Evolutionary conservation across 2,329 filamentous ascomycete species (phyloP), one percentile per base, ranked within the genome.

Genomic region (Pezicula radicicola): DNA sequence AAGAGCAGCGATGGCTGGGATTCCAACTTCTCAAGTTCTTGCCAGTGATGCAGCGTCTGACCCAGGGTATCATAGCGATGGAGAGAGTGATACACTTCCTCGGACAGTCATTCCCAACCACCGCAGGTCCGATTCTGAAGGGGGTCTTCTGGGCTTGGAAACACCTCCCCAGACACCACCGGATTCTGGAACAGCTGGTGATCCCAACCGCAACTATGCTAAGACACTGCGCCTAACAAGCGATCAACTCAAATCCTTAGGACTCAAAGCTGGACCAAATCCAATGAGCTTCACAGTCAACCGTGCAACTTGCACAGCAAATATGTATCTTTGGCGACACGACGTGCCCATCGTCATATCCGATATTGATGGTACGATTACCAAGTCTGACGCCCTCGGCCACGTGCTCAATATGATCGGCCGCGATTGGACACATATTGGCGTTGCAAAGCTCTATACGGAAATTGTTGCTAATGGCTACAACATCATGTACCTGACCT

Each of bases 351-450:
- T 99, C 51, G 92, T 99, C 45, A 97, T 99, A 57, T 97, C 93
- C 1, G 94, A 99, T 69, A 97, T 99, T 64, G 94, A 99, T 70
- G 94, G 94, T 48, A 99, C 94, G 19, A 99, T 99, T 63, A 99
- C 94, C 53, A 99, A 99, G 73, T 96, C 92, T 3, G 92, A 97
- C 72, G 92, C 91, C 15, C 76, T 96, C 13, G 94, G 94, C 13
- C 94, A 99, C 65, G 90, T 99, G 41, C 73, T 97, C 49, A 97
- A 93, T 74, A 94, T 94, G 84, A 93, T 99, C 59, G 94, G 94
- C 40, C 87, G 94, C 45, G 94, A 99, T 70, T 99, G 94, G 94
- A 99, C 94, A 3, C 94, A 99, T 68, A 82, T 91, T 15, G 94
- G 94, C 36, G 93, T 99, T 21, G 95, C 94, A 19, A 99, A 99